Evolutionary conservation across 495 filamentous ascomycete genomes (phyloP).

Genomic region (Glutinoglossum americanum): DNA sequence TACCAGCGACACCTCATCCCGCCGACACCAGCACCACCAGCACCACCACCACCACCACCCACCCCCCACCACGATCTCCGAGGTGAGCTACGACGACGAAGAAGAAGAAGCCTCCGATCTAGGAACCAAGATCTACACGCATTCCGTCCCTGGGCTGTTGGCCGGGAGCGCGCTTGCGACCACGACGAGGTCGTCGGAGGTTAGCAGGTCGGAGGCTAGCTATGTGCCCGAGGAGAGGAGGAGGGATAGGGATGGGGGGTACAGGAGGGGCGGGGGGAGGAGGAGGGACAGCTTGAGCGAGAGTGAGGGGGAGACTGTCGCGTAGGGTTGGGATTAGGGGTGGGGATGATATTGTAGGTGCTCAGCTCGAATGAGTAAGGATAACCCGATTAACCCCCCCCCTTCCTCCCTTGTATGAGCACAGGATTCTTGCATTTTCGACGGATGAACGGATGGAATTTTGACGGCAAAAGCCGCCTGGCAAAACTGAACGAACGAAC

Average conservation of each 20-base stretch:
- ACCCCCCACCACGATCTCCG: slow-evolving; percentile 12
- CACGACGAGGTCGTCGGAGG: background rate
- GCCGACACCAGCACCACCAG: slow-evolving; percentile 29
- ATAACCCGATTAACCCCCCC: no score
- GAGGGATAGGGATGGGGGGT: slow-evolving; percentile 18
- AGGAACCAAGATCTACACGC: slow-evolving; percentile 64
- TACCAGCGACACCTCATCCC: slow-evolving; percentile 11
- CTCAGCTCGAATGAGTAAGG: no score
- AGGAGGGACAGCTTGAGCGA: slow-evolving; percentile 31
- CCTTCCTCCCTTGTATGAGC: no score
- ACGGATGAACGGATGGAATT: no score
- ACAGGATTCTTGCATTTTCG: no score
- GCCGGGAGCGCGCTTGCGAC: slow-evolving; percentile 18
- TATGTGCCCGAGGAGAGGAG: background rate
- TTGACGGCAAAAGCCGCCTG: no score
- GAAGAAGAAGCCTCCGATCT: slow-evolving; percentile 19
- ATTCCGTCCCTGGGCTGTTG: slow-evolving; percentile 51
- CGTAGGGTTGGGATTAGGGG: no score
- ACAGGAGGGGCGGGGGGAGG: slow-evolving; percentile 25
- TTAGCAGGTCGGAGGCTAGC: slow-evolving; percentile 5
- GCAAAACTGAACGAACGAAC: no score
- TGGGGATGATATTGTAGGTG: no score
- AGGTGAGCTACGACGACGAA: slow-evolving; percentile 21
- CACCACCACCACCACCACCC: slow-evolving; percentile 30
- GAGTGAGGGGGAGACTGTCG: slow-evolving; percentile 18